A percentile compares a stretch with the other conserved stretches of the same genome.
These are phyloP conservation scores for Dittrichia graveolens DNA, from an alignment of 129 eudicot species.

Conservation along the genomic window DNA sequence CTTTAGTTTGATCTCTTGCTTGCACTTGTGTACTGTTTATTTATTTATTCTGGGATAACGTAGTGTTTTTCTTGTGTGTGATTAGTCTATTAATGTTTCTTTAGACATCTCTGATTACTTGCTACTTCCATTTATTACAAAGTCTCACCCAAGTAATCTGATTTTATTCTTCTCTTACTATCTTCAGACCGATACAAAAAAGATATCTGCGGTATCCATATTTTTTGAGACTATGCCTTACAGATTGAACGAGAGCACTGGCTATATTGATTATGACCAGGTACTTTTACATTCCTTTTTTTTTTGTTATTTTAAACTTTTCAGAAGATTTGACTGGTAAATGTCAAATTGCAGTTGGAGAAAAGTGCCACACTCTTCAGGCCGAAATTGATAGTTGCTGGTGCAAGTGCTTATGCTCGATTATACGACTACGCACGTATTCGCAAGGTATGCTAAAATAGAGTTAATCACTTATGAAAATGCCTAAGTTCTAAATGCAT, in stretches of 20 bases:
- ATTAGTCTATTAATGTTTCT: too few species aligned
- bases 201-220: constrained; percentile 92
- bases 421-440: constrained; percentile 92
- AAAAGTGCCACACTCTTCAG: constrained; percentile 97
- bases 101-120: not conserved
- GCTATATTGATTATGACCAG: constrained; percentile 94
- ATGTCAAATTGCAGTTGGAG: constrained; percentile 65
- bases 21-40: not conserved
- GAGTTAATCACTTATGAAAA: constrained; percentile 4
- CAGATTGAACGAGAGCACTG: constrained; percentile 95
- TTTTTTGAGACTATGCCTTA: constrained; percentile 99
- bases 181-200: constrained; percentile 93
- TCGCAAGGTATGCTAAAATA: constrained; percentile 52
- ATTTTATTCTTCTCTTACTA: constrained; percentile 7
- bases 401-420: constrained; percentile 98
- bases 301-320: not conserved
- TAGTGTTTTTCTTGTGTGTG: not conserved
- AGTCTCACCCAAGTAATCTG: constrained; percentile 11
- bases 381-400: constrained; percentile 96
- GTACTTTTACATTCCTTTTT: constrained; percentile 36
- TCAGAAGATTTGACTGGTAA: constrained; percentile 19
- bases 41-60: not conserved
- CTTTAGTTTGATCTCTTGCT: not conserved
- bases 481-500: constrained; percentile 7
- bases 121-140: not conserved